Base-by-base conservation (phyloP, 1,284 basidiomycete species). In the Retiboletus flavoniger region DNA sequence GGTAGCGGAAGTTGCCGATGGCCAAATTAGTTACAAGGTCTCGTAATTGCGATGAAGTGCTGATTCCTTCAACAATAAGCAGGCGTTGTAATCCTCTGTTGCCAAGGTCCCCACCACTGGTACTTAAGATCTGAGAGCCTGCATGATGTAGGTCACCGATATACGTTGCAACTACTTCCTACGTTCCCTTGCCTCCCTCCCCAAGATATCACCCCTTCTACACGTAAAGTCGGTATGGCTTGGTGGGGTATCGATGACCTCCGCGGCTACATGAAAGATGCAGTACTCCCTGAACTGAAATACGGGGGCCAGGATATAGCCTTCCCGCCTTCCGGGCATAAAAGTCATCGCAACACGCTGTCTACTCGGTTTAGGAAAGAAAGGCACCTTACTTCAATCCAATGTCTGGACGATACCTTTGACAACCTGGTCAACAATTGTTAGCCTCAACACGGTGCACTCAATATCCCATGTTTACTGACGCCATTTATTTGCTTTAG, bases 321-420 rank as follows among this genome's bases (percentile, higher is more conserved):
- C 8, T 58, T 70, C 47, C 73, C 75, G 13, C 68, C 65, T 2
- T 49, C 54, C 0, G 70, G 67, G 2, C 68, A 75, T 53, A 72
- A 72, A 53, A 70, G 72, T 31, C 78, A 78, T 55, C 62, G 59
- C 47, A 77, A 73, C 53, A 58, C 58, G 3, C 66, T 80, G 24
- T 61, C 66, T 10, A 66, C 75, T 35, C 65, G 70, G 11, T 73
- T 70, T 40, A 71, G 72, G 57, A 60, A 60, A 34, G 66, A 68
- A 56, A 68, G 78, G 38, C 64, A 64, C 31, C 64, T 78, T 47
- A 51, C 68, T 63, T 57, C 62, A 53, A 65, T 63, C 45, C 48
- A 63, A 63, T 59, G 57, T 53, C 34, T 73, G 11, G 53, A 54
- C 31, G 50, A 60, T 14, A 54, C 50, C 4, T 69, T 75, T 45